These are phyloP conservation scores for Schizopora paradoxa DNA, from an alignment of 1,284 basidiomycete species.

Conservation along the genomic window DNA sequence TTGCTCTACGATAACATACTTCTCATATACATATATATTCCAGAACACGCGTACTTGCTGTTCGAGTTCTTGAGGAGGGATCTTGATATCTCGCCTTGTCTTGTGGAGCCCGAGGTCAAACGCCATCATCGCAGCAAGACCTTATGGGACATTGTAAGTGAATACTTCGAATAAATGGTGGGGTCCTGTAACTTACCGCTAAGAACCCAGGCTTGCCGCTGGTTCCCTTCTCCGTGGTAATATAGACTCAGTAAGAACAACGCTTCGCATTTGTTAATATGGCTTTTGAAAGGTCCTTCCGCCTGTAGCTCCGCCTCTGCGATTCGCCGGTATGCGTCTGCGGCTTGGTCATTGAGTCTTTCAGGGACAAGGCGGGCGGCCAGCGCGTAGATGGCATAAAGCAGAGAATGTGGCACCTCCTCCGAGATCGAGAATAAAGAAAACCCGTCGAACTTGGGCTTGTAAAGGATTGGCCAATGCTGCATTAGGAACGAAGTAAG, in stretches of 20 bases:
- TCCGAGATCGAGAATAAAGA: slow-evolving; percentile 17
- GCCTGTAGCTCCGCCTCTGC: slow-evolving; percentile 15
- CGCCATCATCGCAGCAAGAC: slow-evolving; percentile 19
- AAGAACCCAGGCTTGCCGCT: slow-evolving; percentile 18
- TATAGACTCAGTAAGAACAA: slow-evolving; percentile 16
- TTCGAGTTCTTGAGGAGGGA: slow-evolving; percentile 15
- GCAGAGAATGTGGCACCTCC: slow-evolving; percentile 12
- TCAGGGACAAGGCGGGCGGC: slow-evolving; percentile 13
- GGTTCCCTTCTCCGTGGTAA: slow-evolving; percentile 18
- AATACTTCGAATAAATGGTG: background rate
- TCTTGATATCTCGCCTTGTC: slow-evolving; percentile 3
- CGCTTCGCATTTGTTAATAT: slow-evolving; percentile 15
- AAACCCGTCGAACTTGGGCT: slow-evolving; percentile 15
- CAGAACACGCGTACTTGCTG: slow-evolving; percentile 18
- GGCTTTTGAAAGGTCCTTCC: slow-evolving; percentile 13
- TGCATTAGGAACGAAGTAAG: background rate
- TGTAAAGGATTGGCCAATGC: slow-evolving; percentile 19
- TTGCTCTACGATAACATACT: slow-evolving; percentile 3
- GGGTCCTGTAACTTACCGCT: slow-evolving; percentile 6
- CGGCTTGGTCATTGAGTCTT: slow-evolving; percentile 2
- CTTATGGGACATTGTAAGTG: background rate
- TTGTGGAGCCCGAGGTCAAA: slow-evolving; percentile 18
- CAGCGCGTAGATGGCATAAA: slow-evolving; percentile 16
- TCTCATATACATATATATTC: slow-evolving; percentile 19
- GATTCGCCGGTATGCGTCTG: slow-evolving; percentile 11